Evolutionary conservation across 78 protist genomes (phyloP).

Genomic region (Bigelowiella natans): DNA sequence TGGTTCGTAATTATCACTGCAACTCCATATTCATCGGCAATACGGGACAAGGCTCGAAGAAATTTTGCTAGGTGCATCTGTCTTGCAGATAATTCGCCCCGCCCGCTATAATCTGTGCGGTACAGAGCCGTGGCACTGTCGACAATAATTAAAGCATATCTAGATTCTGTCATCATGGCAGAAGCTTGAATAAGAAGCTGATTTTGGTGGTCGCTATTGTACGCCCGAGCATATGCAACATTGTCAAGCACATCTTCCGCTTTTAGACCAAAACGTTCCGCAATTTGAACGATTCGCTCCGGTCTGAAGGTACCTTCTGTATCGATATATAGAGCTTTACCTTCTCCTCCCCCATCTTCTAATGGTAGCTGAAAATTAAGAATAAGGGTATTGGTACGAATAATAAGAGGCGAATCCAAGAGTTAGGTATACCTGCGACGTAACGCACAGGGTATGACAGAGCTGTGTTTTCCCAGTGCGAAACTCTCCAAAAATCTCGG

Average conservation of each 20-base stretch:
- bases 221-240: conserved; percentile 83
- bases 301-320: conserved; percentile 99
- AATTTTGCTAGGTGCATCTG: conserved; percentile 92
- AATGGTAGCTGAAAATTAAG: conserved; percentile 55
- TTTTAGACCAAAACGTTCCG: conserved; percentile 47
- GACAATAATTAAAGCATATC: conserved; percentile 80
- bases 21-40: conserved; percentile 94
- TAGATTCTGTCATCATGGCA: conserved; percentile 93
- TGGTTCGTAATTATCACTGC: conserved; percentile 97
- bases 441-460: conserved; percentile 95
- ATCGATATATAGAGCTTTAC: conserved; percentile 95
- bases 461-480: conserved; percentile 98
- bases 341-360: conserved; percentile 93
- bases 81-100: conserved; percentile 92
- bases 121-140: conserved; percentile 94
- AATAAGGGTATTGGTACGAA: no score
- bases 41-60: conserved; percentile 70
- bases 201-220: conserved; percentile 89
- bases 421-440: conserved; percentile 70
- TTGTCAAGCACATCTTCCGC: conserved; percentile 91
- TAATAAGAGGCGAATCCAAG: not conserved
- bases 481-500: conserved; percentile 94
- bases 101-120: conserved; percentile 91
- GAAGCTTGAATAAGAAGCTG: conserved; percentile 63
- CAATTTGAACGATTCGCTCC: conserved; percentile 73